Evolutionary conservation across 371 early-diverging fungal species (phyloP), one percentile per base, ranked within the genome.

Genomic region (Mucor mucedo): DNA sequence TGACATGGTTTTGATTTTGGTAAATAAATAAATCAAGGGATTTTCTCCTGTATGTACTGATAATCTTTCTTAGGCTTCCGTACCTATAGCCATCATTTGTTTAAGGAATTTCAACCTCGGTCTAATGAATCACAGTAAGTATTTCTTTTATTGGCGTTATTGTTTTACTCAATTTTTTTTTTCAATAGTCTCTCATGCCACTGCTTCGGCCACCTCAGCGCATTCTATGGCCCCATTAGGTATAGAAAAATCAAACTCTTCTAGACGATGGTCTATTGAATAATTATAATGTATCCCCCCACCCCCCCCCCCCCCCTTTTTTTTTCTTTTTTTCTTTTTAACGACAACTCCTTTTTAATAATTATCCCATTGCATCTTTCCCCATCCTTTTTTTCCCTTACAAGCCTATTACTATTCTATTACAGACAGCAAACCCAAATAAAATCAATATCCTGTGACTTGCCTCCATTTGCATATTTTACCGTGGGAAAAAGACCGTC

Each of bases 201-300:
- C 70, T 35, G 61, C 74, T 16, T 64, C 70, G 30, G 60, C 74
- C 16, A 58, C 62, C 13, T 73, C 74, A 27, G 56, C 70, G 4
- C 74, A 70, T 55, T 66, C 65, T 1, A 70, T 73, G 70, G 59
- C 74, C 3, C 62, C 66, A 38, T 48, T 73, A 2, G 74, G 74
- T 5, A 54, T 70, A 11, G 74, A 73, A 52, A 73, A 73, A 59
- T 33, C 67, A 38, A 60, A 63, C 27, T 62, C 60, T 35, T 54
- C 63, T 50, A 70, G 70, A 63, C 65, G 74, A 44, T 73, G 74
- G 74, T 73, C 74, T 28, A 73, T 73, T 47, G 74, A 73, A 55
- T 73, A 68, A 62, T 44, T 14, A 44, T 5, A 14, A 47, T 47
- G 47, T 47, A 47, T 47, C 21, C 47, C 38, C n/a, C 47, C 50